Conservation (phyloP, 768 basidiomycete species). For the Auriscalpium vulgare region DNA sequence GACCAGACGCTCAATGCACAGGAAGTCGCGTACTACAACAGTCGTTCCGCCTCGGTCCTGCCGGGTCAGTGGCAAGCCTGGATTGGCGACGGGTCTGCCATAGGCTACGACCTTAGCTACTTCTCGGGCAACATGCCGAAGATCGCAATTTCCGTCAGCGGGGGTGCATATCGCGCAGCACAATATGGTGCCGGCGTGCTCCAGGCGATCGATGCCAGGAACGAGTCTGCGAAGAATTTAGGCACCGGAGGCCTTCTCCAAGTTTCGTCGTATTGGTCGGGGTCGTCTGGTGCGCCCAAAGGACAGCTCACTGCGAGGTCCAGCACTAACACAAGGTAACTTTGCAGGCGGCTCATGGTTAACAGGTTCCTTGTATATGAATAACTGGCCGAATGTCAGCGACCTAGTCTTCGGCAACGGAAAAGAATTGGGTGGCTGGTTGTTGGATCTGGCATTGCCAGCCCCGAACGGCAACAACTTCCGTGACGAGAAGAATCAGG, state of each 20-base stretch:
- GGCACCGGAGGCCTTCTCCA: slow-evolving; percentile 67
- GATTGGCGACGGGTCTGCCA: slow-evolving; percentile 43
- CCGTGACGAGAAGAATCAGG: slow-evolving; percentile 37
- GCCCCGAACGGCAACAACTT: slow-evolving; percentile 44
- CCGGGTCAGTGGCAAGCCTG: slow-evolving; percentile 49
- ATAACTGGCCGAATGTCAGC: slow-evolving; percentile 50
- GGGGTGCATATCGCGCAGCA: slow-evolving; percentile 63
- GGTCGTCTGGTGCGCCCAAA: slow-evolving; percentile 45
- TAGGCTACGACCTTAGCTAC: slow-evolving; percentile 42
- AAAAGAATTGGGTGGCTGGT: slow-evolving; percentile 40
- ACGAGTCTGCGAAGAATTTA: slow-evolving; percentile 42
- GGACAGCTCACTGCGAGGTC: background rate
- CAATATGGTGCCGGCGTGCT: slow-evolving; percentile 56
- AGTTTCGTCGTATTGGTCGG: slow-evolving; percentile 61
- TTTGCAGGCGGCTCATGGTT: slow-evolving; percentile 58
- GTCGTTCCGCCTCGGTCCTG: slow-evolving; percentile 33
- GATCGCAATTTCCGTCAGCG: slow-evolving; percentile 60
- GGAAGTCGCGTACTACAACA: slow-evolving; percentile 40
- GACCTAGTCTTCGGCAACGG: slow-evolving; percentile 57
- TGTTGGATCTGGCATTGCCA: slow-evolving; percentile 47
- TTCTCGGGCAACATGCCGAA: slow-evolving; percentile 39
- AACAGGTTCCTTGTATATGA: slow-evolving; percentile 53
- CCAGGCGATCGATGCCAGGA: slow-evolving; percentile 53
- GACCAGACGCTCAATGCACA: slow-evolving; percentile 42
- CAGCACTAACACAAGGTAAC: background rate